phyloP scores from a whole-genome alignment of 306 rosid genomes.

The Carpinus fangiana region DNA sequence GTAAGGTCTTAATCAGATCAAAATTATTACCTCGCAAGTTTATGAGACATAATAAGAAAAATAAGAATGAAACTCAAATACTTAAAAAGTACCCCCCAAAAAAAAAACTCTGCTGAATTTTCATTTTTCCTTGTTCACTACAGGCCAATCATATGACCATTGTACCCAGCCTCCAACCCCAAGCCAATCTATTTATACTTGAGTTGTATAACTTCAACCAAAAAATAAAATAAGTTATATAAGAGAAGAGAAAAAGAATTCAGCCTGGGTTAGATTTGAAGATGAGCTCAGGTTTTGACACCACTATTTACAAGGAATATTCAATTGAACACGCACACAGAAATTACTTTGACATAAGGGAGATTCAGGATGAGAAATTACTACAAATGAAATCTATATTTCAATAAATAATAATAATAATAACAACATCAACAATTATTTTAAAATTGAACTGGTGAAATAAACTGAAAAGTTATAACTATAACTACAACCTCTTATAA shows the following conservation, averaged over 20 bases:
- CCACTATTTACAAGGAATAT: not conserved
- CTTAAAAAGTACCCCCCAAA: not conserved
- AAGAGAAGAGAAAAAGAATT: not conserved
- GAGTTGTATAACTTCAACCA: not conserved
- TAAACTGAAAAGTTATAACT: not conserved
- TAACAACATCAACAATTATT: not conserved
- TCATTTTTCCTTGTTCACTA: not conserved
- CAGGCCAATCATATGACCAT: not conserved
- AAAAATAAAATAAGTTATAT: not conserved
- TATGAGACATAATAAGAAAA: not conserved
- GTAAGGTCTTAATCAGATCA: not conserved
- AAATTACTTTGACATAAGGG: not conserved
- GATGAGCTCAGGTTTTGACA: not conserved
- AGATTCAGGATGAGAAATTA: not conserved
- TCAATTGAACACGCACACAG: not conserved
- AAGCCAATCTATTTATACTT: not conserved
- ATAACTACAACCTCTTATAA: too few relatives aligned
- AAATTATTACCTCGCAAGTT: not conserved
- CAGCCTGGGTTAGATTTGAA: not conserved
- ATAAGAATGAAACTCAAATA: too few relatives aligned
- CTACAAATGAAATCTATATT: not conserved
- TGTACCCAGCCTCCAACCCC: conserved; percentile 6
- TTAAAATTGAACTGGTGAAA: not conserved
- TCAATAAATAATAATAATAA: not conserved
- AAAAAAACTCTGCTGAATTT: not conserved